Conservation (phyloP, 1,139 yeast genomes). For the Blastobotrys petasosporus region DNA sequence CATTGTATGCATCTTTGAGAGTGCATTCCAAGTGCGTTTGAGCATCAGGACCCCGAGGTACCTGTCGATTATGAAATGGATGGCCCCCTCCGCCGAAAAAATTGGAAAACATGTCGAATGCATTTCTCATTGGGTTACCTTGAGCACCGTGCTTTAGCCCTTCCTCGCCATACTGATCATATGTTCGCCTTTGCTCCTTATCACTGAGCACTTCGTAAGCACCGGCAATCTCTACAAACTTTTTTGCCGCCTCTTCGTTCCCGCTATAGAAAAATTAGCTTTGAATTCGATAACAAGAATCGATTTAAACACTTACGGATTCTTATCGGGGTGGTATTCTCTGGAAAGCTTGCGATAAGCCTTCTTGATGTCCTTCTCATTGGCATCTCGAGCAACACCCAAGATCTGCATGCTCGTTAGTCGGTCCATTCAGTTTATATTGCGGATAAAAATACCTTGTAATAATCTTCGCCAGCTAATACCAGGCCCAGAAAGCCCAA, state of each 20-base stretch:
- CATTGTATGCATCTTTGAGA: slow-evolving; percentile 63
- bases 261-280: slow-evolving; percentile 30
- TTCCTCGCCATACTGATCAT: slow-evolving; percentile 80
- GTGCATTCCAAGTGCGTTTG: slow-evolving; percentile 52
- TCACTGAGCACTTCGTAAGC: slow-evolving; percentile 88
- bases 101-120: slow-evolving; percentile 69
- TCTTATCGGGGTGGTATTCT: slow-evolving; percentile 93
- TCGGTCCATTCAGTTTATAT: not conserved
- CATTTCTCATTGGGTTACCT: slow-evolving; percentile 41
- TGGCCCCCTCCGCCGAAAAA: slow-evolving; percentile 62
- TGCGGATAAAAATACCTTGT: slow-evolving; percentile 10
- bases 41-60: slow-evolving; percentile 61
- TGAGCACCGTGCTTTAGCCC: slow-evolving; percentile 48
- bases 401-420: slow-evolving; percentile 37
- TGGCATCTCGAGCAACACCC: slow-evolving; percentile 65
- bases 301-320: slow-evolving; percentile 37
- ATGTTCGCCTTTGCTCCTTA: slow-evolving; percentile 60
- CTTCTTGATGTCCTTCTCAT: slow-evolving; percentile 74
- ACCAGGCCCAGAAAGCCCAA: slow-evolving; percentile 7
- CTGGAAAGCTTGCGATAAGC: slow-evolving; percentile 82
- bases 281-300: not conserved
- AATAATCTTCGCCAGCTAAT: slow-evolving; percentile 15
- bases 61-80: slow-evolving; percentile 37
- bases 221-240: slow-evolving; percentile 84
- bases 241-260: slow-evolving; percentile 74